phyloP scores from a whole-genome alignment of 78 protist species.

The Pigoraptor vietnamica region DNA sequence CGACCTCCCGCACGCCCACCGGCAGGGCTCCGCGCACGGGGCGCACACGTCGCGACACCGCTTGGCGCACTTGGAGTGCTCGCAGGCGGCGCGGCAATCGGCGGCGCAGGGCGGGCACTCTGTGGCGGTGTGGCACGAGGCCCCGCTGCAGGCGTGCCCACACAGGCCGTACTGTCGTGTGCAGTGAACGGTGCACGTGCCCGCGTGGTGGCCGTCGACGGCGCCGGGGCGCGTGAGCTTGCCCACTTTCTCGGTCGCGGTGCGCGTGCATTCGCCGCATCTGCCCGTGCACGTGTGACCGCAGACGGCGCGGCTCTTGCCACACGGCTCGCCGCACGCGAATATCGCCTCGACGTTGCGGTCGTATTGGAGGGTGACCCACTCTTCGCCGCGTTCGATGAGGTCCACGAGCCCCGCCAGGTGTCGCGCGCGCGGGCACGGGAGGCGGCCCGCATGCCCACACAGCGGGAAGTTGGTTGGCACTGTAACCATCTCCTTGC shows the following conservation, averaged over 20 bases:
- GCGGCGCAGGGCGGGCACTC: neutral
- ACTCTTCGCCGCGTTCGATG: too few relatives aligned
- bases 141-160: neutral
- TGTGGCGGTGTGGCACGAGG: neutral
- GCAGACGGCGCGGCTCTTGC: neutral
- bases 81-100: neutral
- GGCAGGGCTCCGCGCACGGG: neutral
- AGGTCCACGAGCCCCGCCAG: too few relatives aligned
- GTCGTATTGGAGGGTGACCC: too few relatives aligned
- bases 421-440: too few relatives aligned
- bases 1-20: neutral
- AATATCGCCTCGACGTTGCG: too few relatives aligned
- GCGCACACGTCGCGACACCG: neutral
- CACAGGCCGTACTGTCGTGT: neutral
- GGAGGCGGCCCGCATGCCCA: too few relatives aligned
- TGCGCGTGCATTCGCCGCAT: neutral
- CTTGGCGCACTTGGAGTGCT: neutral
- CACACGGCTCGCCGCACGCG: neutral
- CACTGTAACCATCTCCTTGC: too few relatives aligned
- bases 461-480: too few relatives aligned
- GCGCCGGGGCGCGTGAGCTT: neutral
- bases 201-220: too few relatives aligned
- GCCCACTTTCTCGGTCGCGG: neutral
- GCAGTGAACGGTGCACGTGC: neutral
- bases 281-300: neutral